phyloP scores from a whole-genome alignment of 2,329 filamentous ascomycete species.

The Pseudopyrenochaeta lycopersici region DNA sequence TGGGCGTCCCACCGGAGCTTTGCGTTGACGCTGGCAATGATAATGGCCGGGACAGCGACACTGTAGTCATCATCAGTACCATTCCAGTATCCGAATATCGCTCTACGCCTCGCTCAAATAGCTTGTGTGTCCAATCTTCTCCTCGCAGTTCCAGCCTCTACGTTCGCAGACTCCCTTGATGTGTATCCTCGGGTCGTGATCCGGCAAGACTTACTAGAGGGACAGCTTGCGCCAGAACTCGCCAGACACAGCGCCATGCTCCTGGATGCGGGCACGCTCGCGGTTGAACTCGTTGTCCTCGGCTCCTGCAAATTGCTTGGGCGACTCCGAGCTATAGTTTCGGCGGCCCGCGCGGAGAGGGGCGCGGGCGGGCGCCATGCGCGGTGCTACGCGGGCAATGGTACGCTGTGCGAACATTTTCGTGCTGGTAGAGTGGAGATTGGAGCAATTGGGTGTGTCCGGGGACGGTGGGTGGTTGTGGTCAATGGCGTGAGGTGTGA shows the following conservation, averaged over 20 bases:
- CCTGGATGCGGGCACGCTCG: conserved; percentile 89
- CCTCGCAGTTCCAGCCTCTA: no score
- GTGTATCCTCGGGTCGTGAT: not conserved
- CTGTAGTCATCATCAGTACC: conserved; percentile 58
- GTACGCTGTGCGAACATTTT: conserved; percentile 47
- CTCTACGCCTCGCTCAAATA: not conserved
- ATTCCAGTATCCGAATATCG: no score
- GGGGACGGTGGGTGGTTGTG: conserved; percentile 15
- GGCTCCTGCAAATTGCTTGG: conserved; percentile 65
- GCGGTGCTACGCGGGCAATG: conserved; percentile 61
- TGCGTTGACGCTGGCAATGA: conserved; percentile 80
- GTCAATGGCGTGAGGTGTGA: conserved; percentile 33
- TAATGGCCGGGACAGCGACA: conserved; percentile 76
- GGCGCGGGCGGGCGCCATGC: conserved; percentile 63
- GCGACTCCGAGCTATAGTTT: conserved; percentile 72
- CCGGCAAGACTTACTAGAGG: conserved; percentile 77
- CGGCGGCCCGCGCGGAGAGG: conserved; percentile 71
- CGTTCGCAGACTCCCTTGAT: not conserved
- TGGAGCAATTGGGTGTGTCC: conserved; percentile 36
- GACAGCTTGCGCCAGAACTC: conserved; percentile 96
- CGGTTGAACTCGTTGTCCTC: conserved; percentile 92
- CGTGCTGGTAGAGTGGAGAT: conserved; percentile 38
- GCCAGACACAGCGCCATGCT: conserved; percentile 84
- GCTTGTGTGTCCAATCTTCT: not conserved
- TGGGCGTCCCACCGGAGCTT: conserved; percentile 94